Conservation (phyloP, 2,329 filamentous ascomycete species). For the Plectosphaerella sp. region DNA sequence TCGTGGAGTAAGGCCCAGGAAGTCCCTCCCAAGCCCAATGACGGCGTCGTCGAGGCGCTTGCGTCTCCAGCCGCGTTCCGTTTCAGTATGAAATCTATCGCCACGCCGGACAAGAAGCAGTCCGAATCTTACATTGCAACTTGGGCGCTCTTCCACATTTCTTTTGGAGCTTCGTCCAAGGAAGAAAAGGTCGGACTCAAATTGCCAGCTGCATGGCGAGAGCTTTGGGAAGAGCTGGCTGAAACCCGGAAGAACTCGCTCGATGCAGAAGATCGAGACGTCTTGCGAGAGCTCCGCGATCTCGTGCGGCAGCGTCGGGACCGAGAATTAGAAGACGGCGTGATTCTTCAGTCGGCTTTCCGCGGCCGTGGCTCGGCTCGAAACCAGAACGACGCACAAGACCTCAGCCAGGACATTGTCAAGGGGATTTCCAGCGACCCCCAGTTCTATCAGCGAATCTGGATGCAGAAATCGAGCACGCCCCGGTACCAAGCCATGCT, state of each 20-base stretch:
- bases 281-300: conserved; percentile 64
- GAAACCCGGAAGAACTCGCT: conserved; percentile 64
- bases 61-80: conserved; percentile 49
- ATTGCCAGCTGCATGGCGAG: conserved; percentile 75
- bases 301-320: conserved; percentile 66
- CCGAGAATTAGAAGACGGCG: conserved; percentile 66
- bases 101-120: conserved; percentile 71
- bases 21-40: conserved; percentile 33
- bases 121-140: conserved; percentile 86
- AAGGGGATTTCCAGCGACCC: conserved; percentile 27
- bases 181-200: conserved; percentile 83
- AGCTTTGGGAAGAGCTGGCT: conserved; percentile 78
- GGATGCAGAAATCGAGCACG: conserved; percentile 52
- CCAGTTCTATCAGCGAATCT: conserved; percentile 53
- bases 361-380: conserved; percentile 51
- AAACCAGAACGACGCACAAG: conserved; percentile 44
- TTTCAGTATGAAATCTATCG: conserved; percentile 70
- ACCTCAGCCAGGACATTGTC: conserved; percentile 38
- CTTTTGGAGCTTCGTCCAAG: conserved; percentile 68
- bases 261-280: conserved; percentile 65
- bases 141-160: conserved; percentile 70
- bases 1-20: conserved; percentile 73
- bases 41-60: conserved; percentile 31
- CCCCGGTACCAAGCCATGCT: conserved; percentile 76
- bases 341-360: conserved; percentile 75